Evolutionary conservation across 2,329 filamentous ascomycete species (phyloP).

Genomic region (Alternaria incomplexa): DNA sequence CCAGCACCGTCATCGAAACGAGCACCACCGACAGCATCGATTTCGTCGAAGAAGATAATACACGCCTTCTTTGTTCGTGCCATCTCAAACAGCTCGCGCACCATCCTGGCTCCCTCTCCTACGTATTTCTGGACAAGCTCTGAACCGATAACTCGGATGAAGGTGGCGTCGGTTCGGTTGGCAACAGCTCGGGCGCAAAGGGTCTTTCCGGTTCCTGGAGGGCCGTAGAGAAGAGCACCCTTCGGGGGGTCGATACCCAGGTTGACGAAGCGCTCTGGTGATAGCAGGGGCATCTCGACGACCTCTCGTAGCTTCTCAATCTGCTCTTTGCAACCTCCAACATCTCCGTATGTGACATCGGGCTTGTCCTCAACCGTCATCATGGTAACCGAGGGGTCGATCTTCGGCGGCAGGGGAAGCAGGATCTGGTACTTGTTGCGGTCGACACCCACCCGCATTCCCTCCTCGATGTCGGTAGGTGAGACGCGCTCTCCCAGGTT

Average conservation of each 20-base stretch:
- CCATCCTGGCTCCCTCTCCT: conserved; percentile 97
- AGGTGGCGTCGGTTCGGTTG: conserved; percentile 97
- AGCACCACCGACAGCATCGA: conserved; percentile 93
- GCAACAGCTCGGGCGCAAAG: conserved; percentile 96
- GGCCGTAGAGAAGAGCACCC: conserved; percentile 93
- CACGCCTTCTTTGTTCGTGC: conserved; percentile 98
- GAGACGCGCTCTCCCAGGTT: conserved; percentile 96
- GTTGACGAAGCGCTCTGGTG: conserved; percentile 95
- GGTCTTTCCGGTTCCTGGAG: conserved; percentile 98
- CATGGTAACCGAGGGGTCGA: conserved; percentile 99
- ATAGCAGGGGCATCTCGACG: conserved; percentile 96
- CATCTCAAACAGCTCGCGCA: conserved; percentile 99
- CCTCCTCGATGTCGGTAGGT: conserved; percentile 98
- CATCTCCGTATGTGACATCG: conserved; percentile 97
- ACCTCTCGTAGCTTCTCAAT: conserved; percentile 99
- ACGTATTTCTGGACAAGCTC: conserved; percentile 99
- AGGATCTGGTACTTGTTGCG: conserved; percentile 99
- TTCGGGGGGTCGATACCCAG: conserved; percentile 99
- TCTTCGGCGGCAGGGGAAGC: conserved; percentile 93
- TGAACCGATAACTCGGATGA: conserved; percentile 97
- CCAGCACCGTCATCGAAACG: conserved; percentile 96
- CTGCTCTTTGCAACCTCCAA: conserved; percentile 98
- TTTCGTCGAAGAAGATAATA: conserved; percentile 99
- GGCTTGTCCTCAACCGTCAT: conserved; percentile 99
- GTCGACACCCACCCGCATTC: conserved; percentile 98